Percentiles rank a stretch among this genome's conserved stretches.
phyloP scores from a whole-genome alignment of 768 basidiomycete genomes.

The Favolaschia claudopus region DNA sequence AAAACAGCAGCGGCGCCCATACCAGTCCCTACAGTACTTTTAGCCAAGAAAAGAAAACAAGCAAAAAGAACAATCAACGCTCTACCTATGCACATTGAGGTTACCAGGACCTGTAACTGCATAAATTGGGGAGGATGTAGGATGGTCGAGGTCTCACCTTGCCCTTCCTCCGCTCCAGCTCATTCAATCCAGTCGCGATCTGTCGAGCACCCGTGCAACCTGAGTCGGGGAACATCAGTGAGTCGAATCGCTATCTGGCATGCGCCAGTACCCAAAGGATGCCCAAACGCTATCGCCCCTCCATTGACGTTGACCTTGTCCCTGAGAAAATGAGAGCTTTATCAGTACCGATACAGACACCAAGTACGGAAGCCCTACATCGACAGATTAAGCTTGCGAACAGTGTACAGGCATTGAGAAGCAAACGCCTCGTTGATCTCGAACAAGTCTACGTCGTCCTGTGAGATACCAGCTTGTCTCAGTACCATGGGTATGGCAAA shows the following conservation, averaged over 20 bases:
- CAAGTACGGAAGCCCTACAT: conserved; percentile 37
- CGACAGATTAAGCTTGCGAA: conserved; percentile 70
- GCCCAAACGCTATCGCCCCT: conserved; percentile 88
- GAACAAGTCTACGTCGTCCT: conserved; percentile 79
- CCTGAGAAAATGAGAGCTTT: background rate
- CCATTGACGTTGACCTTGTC: conserved; percentile 84
- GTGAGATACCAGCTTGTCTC: conserved; percentile 67
- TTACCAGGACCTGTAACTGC: conserved; percentile 72
- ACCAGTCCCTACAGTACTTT: conserved; percentile 59
- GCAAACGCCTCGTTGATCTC: conserved; percentile 97
- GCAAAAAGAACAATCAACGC: background rate
- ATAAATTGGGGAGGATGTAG: background rate
- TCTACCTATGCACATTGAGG: conserved; percentile 81
- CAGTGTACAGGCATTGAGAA: conserved; percentile 78
- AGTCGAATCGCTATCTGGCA: conserved; percentile 1
- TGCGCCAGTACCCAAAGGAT: conserved; percentile 70
- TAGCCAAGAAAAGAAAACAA: background rate
- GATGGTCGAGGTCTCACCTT: conserved; percentile 54
- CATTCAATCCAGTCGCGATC: conserved; percentile 83
- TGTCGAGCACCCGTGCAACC: conserved; percentile 88
- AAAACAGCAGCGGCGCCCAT: conserved; percentile 91
- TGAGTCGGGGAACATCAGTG: conserved; percentile 40
- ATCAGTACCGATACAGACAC: background rate
- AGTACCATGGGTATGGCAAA: conserved; percentile 85
- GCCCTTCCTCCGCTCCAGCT: conserved; percentile 70